Evolutionary conservation across 306 rosid species (phyloP).

Genomic region (Cucurbita pepo): DNA sequence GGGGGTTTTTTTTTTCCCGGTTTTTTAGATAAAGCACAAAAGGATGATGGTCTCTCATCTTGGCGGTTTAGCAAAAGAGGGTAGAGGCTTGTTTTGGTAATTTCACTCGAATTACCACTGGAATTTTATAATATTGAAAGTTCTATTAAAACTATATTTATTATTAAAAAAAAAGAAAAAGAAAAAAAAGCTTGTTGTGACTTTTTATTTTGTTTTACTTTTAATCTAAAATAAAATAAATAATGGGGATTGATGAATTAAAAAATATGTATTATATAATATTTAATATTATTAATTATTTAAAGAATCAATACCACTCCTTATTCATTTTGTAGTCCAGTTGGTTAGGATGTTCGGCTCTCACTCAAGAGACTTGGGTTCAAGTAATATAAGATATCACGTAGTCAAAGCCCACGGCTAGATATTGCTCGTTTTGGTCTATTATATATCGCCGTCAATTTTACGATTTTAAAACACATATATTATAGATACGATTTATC

Average conservation of each 20-base stretch:
- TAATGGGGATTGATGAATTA: no score
- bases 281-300: no score
- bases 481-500: no score
- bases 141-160: not conserved
- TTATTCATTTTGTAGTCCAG: not conserved
- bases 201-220: not conserved
- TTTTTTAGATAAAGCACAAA: no score
- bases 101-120: not conserved
- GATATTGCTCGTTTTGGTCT: no score
- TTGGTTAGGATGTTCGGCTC: not conserved
- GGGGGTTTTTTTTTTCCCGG: not conserved
- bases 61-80: not conserved
- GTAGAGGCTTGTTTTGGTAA: constrained; percentile 2
- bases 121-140: not conserved
- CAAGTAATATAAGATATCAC: no score
- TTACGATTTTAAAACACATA: no score
- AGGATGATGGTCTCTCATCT: not conserved
- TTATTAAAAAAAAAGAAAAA: not conserved
- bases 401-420: no score
- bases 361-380: no score
- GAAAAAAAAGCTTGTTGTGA: not conserved
- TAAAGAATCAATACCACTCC: no score
- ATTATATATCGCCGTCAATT: no score
- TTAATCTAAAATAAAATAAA: not conserved
- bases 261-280: no score